These are phyloP conservation scores for Penicillium chermesinum DNA, from an alignment of 495 filamentous ascomycete genomes.

Conservation along the genomic window DNA sequence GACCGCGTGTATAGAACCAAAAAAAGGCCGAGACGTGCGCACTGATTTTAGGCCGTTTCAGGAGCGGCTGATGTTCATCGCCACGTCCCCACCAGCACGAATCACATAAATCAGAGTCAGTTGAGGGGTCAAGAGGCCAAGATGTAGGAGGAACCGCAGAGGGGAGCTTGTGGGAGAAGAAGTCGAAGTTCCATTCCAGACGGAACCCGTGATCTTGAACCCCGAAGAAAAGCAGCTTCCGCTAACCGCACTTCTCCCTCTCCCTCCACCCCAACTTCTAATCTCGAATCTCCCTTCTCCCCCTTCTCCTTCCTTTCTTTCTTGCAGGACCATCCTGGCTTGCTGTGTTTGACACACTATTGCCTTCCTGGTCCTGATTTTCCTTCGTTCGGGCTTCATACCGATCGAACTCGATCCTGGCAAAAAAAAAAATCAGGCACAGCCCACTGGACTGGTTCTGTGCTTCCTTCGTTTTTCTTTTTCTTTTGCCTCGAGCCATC, in stretches of 20 bases:
- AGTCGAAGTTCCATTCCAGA: conserved; percentile 6
- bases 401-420: conserved; percentile 12
- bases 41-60: conserved; percentile 15
- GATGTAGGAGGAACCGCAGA: background rate
- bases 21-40: conserved; percentile 2
- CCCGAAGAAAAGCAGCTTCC: conserved; percentile 17
- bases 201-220: conserved; percentile 22
- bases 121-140: background rate
- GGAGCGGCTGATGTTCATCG: conserved; percentile 22
- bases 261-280: conserved; percentile 14
- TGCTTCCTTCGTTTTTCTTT: conserved; percentile 34
- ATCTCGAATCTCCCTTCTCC: conserved; percentile 6
- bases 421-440: conserved; percentile 26
- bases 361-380: conserved; percentile 34
- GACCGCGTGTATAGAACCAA: conserved; percentile 18
- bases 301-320: conserved; percentile 19
- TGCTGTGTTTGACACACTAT: conserved; percentile 51
- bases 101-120: background rate
- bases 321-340: conserved; percentile 27
- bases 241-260: conserved; percentile 4
- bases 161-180: background rate
- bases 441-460: conserved; percentile 51
- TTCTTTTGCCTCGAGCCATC: conserved; percentile 26
- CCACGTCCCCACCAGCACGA: background rate
- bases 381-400: conserved; percentile 32